Evolutionary conservation across 2,329 filamentous ascomycete species (phyloP).

Genomic region (Botryotinia convoluta): DNA sequence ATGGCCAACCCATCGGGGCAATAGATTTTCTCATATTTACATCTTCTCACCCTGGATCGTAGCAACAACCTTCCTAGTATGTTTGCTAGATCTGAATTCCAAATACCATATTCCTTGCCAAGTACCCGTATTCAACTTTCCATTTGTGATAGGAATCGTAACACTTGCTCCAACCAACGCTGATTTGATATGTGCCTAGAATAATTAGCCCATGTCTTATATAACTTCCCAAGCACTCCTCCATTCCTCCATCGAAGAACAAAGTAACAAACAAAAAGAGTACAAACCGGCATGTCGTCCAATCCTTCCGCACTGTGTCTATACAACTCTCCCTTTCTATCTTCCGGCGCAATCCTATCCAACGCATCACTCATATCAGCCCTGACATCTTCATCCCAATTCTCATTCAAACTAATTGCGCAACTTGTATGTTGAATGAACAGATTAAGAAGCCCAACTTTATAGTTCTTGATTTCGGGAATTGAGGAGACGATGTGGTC

Average conservation of each 20-base stretch:
- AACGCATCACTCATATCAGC: constrained; percentile 87
- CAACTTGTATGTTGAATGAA: constrained; percentile 96
- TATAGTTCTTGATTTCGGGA: constrained; percentile 79
- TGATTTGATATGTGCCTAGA: constrained; percentile 85
- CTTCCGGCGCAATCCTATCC: constrained; percentile 84
- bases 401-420: constrained; percentile 90
- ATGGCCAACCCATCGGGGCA: background rate
- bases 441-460: constrained; percentile 80
- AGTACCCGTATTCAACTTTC: constrained; percentile 66
- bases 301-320: constrained; percentile 80
- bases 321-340: constrained; percentile 74
- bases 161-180: constrained; percentile 85
- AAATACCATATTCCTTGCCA: constrained; percentile 95
- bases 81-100: constrained; percentile 77
- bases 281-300: constrained; percentile 87
- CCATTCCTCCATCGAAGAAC: background rate
- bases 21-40: constrained; percentile 18
- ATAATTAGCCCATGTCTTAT: background rate
- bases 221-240: background rate
- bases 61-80: constrained; percentile 79
- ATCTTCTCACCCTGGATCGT: constrained; percentile 88
- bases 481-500: constrained; percentile 67
- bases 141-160: constrained; percentile 86
- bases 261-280: background rate
- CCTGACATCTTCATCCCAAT: constrained; percentile 81